phyloP scores from a whole-genome alignment of 2,329 filamentous ascomycete species.

The Tolypocladium tropicale region DNA sequence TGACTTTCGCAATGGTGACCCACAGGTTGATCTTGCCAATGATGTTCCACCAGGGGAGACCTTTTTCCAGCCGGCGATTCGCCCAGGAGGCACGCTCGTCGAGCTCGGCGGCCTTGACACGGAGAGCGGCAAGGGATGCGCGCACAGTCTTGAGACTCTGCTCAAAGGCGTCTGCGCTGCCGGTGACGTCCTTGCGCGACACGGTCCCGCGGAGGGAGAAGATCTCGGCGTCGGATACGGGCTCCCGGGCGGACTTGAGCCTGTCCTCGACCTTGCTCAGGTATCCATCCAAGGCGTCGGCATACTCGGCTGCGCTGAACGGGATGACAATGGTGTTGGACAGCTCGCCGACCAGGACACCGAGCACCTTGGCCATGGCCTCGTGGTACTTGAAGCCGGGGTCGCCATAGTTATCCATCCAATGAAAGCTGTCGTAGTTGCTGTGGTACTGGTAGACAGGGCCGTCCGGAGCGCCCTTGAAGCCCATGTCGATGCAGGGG shows the following conservation, averaged over 20 bases:
- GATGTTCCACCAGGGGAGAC: constrained; percentile 72
- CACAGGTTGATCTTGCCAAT: constrained; percentile 56
- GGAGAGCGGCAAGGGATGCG: constrained; percentile 25
- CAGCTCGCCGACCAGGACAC: constrained; percentile 50
- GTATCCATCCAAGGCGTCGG: constrained; percentile 41
- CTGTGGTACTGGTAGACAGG: constrained; percentile 75
- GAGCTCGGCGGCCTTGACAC: constrained; percentile 29
- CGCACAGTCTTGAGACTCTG: constrained; percentile 28
- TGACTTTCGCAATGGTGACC: constrained; percentile 54
- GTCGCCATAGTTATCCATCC: constrained; percentile 79
- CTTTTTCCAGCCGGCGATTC: constrained; percentile 31
- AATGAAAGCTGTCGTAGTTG: constrained; percentile 84
- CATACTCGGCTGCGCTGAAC: constrained; percentile 56
- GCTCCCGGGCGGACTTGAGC: constrained; percentile 22
- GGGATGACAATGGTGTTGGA: constrained; percentile 51
- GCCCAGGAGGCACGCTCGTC: constrained; percentile 33
- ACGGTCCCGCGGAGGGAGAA: constrained; percentile 18
- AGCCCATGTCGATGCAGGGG: constrained; percentile 54
- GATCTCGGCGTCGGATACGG: constrained; percentile 16
- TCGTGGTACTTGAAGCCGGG: constrained; percentile 55
- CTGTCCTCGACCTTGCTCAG: constrained; percentile 40
- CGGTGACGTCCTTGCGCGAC: constrained; percentile 13
- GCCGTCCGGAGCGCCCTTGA: constrained; percentile 30
- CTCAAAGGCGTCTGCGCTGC: constrained; percentile 28
- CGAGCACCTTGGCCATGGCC: constrained; percentile 56